Evolutionary conservation across 768 basidiomycete species (phyloP).

Genomic region (Russula olivacea): DNA sequence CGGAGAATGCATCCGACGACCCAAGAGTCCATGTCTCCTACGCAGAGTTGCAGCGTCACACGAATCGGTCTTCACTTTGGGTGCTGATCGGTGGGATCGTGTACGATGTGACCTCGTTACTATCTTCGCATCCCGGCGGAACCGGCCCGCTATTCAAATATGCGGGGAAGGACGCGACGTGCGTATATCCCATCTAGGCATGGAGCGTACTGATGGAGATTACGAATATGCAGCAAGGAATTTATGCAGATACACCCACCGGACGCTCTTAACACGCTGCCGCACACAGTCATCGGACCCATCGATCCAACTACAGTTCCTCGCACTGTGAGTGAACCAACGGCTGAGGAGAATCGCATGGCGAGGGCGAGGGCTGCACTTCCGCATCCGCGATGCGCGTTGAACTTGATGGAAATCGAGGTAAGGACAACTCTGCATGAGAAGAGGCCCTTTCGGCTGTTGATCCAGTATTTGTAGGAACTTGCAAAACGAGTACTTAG

Average conservation of each 20-base stretch:
- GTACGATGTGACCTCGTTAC: slow-evolving; percentile 20
- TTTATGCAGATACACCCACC: slow-evolving; percentile 24
- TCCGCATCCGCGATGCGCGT: slow-evolving; percentile 27
- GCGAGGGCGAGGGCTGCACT: slow-evolving; percentile 26
- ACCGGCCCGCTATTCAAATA: slow-evolving; percentile 82
- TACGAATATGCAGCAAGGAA: slow-evolving; percentile 19
- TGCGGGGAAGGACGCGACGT: slow-evolving; percentile 88
- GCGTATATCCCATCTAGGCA: slow-evolving; percentile 29
- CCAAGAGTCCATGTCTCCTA: slow-evolving; percentile 11
- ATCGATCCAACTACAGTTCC: slow-evolving; percentile 30
- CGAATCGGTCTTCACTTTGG: neutral
- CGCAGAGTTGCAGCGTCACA: slow-evolving; percentile 20
- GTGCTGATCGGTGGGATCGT: slow-evolving; percentile 21
- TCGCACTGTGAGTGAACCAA: slow-evolving; percentile 19
- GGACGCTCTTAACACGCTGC: slow-evolving; percentile 26
- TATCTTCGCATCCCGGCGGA: slow-evolving; percentile 47
- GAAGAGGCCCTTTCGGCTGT: neutral
- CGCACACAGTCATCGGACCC: slow-evolving; percentile 29
- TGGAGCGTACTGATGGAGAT: slow-evolving; percentile 5
- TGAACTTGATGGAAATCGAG: slow-evolving; percentile 32
- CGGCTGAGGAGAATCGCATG: slow-evolving; percentile 31
- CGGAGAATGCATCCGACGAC: neutral
- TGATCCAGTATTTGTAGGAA: slow-evolving; percentile 16
- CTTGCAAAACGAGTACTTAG: slow-evolving; percentile 29
- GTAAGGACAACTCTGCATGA: slow-evolving; percentile 15